Percentiles rank a stretch among this genome's conserved stretches.
These are phyloP conservation scores for Phytophthora fragariaefolia DNA, from an alignment of 352 stramenopile species.

Conservation along the genomic window DNA sequence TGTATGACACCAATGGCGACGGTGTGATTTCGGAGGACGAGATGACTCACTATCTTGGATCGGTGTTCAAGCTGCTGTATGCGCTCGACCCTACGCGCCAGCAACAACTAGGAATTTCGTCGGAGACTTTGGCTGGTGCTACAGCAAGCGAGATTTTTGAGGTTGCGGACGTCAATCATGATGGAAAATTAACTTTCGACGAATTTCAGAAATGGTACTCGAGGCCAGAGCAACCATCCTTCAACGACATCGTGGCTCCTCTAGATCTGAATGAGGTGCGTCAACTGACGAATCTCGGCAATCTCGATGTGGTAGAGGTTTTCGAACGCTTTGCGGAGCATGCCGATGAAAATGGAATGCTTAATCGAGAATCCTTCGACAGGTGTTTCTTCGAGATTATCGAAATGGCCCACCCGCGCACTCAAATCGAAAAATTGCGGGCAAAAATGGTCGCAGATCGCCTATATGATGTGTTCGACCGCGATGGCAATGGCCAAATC, in stretches of 20 bases:
- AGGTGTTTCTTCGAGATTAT: conserved; percentile 78
- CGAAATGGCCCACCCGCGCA: conserved; percentile 66
- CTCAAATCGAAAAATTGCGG: conserved; percentile 67
- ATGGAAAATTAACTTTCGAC: conserved; percentile 84
- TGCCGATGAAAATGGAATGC: conserved; percentile 61
- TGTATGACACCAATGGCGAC: conserved; percentile 87
- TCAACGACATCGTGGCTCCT: conserved; percentile 76
- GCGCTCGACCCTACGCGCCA: conserved; percentile 68
- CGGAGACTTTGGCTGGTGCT: conserved; percentile 65
- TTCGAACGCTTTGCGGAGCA: conserved; percentile 87
- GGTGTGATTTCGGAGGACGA: conserved; percentile 86
- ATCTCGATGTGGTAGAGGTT: conserved; percentile 84
- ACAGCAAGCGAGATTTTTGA: conserved; percentile 88
- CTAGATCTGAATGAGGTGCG: conserved; percentile 85
- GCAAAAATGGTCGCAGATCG: conserved; percentile 78
- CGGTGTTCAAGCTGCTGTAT: conserved; percentile 85
- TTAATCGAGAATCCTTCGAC: conserved; percentile 75
- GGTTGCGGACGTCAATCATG: conserved; percentile 84
- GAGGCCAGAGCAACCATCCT: conserved; percentile 66
- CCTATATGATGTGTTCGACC: conserved; percentile 84
- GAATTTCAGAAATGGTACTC: conserved; percentile 90
- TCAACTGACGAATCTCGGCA: conserved; percentile 82
- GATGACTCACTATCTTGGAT: conserved; percentile 88
- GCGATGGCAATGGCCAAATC: conserved; percentile 77
- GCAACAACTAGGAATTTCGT: conserved; percentile 62